phyloP scores from a whole-genome alignment of 2,329 filamentous ascomycete species.

The Colletotrichum chrysophilum region DNA sequence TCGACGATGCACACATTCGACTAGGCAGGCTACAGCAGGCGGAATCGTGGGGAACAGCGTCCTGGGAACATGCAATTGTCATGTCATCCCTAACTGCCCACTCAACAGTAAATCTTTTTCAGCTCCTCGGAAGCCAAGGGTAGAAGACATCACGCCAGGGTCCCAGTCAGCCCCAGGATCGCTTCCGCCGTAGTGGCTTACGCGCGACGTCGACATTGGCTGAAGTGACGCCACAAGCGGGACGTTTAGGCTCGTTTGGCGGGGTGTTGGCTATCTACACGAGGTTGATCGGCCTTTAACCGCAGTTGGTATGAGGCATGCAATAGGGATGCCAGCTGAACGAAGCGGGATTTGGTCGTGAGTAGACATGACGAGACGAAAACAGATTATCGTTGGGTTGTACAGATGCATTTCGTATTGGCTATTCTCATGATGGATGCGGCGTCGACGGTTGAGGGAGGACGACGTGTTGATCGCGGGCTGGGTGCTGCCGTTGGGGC shows the following conservation, averaged over 20 bases:
- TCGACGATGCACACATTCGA: not conserved
- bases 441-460: not conserved
- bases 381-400: not conserved
- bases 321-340: not conserved
- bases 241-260: not conserved
- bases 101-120: not conserved
- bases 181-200: not conserved
- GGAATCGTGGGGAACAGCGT: not conserved
- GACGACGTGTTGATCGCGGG: not conserved
- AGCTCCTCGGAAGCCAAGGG: not conserved
- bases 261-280: not conserved
- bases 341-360: not conserved
- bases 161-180: not conserved
- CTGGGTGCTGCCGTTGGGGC: not conserved
- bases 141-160: not conserved
- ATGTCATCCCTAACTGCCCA: not conserved
- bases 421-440: not conserved
- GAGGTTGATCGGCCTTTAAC: not conserved
- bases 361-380: not conserved
- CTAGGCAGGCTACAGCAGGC: not conserved
- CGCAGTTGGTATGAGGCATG: not conserved
- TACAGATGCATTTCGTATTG: slow-evolving; percentile 4
- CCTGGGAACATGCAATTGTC: not conserved
- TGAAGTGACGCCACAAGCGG: not conserved
- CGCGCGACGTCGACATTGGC: not conserved